A percentile compares a stretch with the other conserved stretches of the same genome.
phyloP scores from a whole-genome alignment of 305 asterid species.

The Stenogyne calaminthoides region DNA sequence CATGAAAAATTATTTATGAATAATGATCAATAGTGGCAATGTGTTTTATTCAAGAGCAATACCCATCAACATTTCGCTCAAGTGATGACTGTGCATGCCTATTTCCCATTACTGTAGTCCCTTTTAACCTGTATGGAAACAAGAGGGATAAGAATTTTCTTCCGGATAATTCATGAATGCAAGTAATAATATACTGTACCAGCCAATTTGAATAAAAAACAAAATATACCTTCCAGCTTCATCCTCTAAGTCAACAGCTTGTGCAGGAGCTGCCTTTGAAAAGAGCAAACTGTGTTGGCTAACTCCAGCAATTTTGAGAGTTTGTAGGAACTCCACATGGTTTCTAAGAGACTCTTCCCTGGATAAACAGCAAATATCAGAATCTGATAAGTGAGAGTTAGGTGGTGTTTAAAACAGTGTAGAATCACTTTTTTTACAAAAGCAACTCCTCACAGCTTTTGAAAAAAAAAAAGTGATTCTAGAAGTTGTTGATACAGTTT shows the following conservation, averaged over 20 bases:
- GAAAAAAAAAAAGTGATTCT: too few species aligned
- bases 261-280: constrained; percentile 77
- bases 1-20: constrained; percentile 8
- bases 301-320: constrained; percentile 88
- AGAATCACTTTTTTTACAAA: too few species aligned
- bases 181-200: background rate
- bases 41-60: constrained; percentile 27
- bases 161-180: background rate
- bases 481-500: too few species aligned
- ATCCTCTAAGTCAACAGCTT: constrained; percentile 56
- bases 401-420: too few species aligned
- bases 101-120: constrained; percentile 40
- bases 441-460: too few species aligned
- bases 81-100: constrained; percentile 44
- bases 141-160: background rate
- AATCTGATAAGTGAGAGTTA: background rate
- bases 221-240: constrained; percentile 54
- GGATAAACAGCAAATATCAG: constrained; percentile 21
- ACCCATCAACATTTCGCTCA: constrained; percentile 67
- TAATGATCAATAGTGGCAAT: background rate
- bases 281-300: constrained; percentile 93
- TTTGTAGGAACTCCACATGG: constrained; percentile 75
- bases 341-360: constrained; percentile 76
- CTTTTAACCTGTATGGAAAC: constrained; percentile 46
- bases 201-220: constrained; percentile 1